Conservation (phyloP, 495 filamentous ascomycete species). For the Friedmanniomyces simplex region DNA sequence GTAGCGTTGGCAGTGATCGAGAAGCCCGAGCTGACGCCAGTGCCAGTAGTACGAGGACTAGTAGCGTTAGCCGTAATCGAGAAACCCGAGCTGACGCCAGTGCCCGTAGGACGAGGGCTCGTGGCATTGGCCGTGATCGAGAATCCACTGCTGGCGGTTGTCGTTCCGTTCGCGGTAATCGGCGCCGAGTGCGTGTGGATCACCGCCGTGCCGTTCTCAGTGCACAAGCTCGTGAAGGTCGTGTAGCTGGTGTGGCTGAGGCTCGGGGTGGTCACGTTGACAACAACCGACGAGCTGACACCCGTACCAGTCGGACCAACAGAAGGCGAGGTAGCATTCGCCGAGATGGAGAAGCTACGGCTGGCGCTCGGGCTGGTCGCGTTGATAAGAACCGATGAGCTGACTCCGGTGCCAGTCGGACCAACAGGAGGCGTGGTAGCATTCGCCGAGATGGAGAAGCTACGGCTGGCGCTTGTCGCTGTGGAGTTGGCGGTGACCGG, state of each 20-base stretch:
- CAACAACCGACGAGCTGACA: not conserved
- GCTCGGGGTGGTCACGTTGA: not conserved
- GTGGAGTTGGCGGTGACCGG: not conserved
- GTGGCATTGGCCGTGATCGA: not conserved
- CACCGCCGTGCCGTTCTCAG: not conserved
- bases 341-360: not conserved
- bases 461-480: not conserved
- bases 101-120: not conserved
- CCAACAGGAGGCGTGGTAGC: not conserved
- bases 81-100: not conserved
- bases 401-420: not conserved
- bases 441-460: not conserved
- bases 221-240: slow-evolving; percentile 1
- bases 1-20: not conserved
- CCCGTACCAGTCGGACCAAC: not conserved
- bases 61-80: not conserved
- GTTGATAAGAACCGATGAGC: not conserved
- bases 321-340: not conserved
- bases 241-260: slow-evolving; percentile 1
- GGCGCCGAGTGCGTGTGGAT: slow-evolving; percentile 2
- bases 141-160: not conserved
- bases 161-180: not conserved
- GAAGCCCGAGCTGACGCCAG: not conserved
- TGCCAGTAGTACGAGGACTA: not conserved
- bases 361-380: not conserved